These are phyloP conservation scores for Acanthamoeba triangularis DNA, from an alignment of 208 protist genomes.

Conservation along the genomic window DNA sequence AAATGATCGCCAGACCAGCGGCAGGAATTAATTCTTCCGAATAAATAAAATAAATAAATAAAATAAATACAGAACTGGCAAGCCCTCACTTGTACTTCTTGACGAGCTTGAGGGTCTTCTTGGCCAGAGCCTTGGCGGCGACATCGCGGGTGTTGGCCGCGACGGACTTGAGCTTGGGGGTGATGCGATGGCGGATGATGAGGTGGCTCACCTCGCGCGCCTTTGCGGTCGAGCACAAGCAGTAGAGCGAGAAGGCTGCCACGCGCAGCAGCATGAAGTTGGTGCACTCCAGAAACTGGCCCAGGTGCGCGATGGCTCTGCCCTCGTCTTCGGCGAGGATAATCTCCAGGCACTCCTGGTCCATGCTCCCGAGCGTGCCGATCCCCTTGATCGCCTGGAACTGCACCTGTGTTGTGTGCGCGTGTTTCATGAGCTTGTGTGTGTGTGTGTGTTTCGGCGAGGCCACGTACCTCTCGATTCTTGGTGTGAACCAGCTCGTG, in stretches of 20 bases:
- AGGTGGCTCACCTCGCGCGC: conserved; percentile 55
- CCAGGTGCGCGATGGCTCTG: conserved; percentile 2
- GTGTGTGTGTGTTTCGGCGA: neutral
- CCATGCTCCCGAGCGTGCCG: conserved; percentile 58
- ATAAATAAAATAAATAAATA: neutral
- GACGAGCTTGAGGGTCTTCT: conserved; percentile 64
- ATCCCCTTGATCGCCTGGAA: conserved; percentile 63
- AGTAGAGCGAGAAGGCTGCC: conserved; percentile 59
- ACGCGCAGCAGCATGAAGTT: conserved; percentile 69
- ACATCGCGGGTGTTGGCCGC: neutral
- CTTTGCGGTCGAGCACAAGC: conserved; percentile 29
- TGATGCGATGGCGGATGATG: conserved; percentile 30
- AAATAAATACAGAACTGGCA: too few relatives aligned
- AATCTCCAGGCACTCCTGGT: conserved; percentile 43
- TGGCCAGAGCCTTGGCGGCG: conserved; percentile 49
- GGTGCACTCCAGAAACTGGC: conserved; percentile 44
- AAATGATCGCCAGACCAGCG: too few relatives aligned
- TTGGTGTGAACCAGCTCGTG: conserved; percentile 61
- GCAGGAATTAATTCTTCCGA: neutral
- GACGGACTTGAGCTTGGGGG: neutral
- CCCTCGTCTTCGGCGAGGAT: conserved; percentile 27
- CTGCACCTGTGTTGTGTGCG: neutral
- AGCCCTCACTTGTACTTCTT: conserved; percentile 32
- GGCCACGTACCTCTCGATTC: conserved; percentile 23
- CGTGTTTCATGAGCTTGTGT: neutral